A percentile compares a stretch with the other conserved stretches of the same genome.
phyloP scores from a whole-genome alignment of 2,329 filamentous ascomycete genomes.

The Thelonectria rubi region DNA sequence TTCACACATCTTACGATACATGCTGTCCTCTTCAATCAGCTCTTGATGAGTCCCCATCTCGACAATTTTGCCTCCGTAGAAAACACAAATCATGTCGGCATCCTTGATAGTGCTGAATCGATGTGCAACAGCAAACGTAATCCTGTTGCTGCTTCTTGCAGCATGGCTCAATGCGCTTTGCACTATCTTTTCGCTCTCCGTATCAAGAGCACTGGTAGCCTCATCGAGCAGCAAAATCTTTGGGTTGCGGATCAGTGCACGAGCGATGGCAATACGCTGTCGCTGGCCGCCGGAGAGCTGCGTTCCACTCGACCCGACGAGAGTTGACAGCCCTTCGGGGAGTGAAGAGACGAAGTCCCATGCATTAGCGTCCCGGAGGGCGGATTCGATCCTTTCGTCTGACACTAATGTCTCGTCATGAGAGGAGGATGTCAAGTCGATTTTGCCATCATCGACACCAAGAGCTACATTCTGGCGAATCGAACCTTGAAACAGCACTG shows the following conservation, averaged over 20 bases:
- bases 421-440: conserved; percentile 7
- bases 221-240: conserved; percentile 40
- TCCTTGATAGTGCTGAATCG: conserved; percentile 90
- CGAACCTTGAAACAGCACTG: conserved; percentile 78
- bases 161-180: conserved; percentile 82
- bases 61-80: conserved; percentile 64
- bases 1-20: conserved; percentile 62
- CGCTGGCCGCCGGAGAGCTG: conserved; percentile 75
- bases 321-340: conserved; percentile 62
- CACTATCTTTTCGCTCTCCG: conserved; percentile 53
- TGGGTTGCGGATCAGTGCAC: conserved; percentile 60
- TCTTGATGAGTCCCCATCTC: conserved; percentile 67
- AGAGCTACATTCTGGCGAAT: conserved; percentile 80
- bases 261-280: conserved; percentile 74
- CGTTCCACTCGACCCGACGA: conserved; percentile 70
- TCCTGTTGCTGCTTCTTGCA: conserved; percentile 72
- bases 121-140: conserved; percentile 75
- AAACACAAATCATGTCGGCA: conserved; percentile 69
- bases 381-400: conserved; percentile 51
- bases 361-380: conserved; percentile 60
- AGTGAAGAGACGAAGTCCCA: conserved; percentile 55
- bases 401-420: conserved; percentile 12
- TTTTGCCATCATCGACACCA: conserved; percentile 35
- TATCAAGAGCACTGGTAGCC: conserved; percentile 42
- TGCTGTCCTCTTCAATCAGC: conserved; percentile 56